Conservation (phyloP, 108 stramenopile genomes). For the Cyclotella distinguenda region DNA sequence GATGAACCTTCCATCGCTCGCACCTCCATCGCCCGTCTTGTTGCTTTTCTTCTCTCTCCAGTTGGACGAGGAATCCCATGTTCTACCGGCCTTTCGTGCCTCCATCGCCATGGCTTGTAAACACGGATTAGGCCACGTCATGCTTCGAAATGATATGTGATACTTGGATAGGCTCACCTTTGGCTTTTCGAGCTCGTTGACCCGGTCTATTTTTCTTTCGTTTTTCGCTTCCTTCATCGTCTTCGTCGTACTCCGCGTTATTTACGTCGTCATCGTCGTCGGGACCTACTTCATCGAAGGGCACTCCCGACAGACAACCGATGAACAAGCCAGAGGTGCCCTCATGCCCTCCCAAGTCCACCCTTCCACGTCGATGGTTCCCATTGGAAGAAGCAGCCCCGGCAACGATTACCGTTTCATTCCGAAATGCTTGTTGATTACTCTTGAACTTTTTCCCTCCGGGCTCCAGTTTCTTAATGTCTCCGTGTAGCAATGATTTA, state of each 20-base stretch:
- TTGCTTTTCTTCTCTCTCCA: constrained; percentile 67
- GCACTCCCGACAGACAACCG: constrained; percentile 42
- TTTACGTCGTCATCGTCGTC: constrained; percentile 23
- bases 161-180: too few relatives aligned
- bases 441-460: constrained; percentile 22
- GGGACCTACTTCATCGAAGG: constrained; percentile 9
- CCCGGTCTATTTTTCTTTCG: constrained; percentile 80
- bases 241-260: constrained; percentile 19
- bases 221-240: constrained; percentile 13
- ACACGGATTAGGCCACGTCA: too few relatives aligned
- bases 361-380: constrained; percentile 2
- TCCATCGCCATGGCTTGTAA: constrained; percentile 70
- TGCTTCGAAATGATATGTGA: too few relatives aligned
- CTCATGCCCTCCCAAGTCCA: constrained; percentile 30
- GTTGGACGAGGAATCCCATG: constrained; percentile 59
- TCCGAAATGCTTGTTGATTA: constrained; percentile 11
- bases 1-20: not conserved
- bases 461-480: not conserved
- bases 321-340: constrained; percentile 50
- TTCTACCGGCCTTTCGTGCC: constrained; percentile 67
- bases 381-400: constrained; percentile 12
- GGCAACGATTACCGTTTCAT: constrained; percentile 32
- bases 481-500: constrained; percentile 22
- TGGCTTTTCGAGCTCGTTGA: constrained; percentile 77
- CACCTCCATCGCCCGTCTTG: not conserved